Evolutionary conservation across 2,329 filamentous ascomycete species (phyloP), one percentile per base, ranked within the genome.

Genomic region (Capronia americana): DNA sequence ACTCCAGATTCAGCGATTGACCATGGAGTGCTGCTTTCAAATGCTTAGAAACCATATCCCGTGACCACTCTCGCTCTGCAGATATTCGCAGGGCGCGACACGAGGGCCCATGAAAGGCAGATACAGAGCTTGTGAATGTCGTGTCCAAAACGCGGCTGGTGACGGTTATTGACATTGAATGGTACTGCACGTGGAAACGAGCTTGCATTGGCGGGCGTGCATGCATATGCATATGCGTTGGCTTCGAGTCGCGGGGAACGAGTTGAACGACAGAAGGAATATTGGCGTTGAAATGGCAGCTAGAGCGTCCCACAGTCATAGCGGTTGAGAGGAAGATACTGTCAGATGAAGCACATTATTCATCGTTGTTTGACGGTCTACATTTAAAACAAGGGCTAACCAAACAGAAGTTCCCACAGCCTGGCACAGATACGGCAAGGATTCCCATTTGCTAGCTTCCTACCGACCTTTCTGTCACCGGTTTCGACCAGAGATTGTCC

Each of bases 181-280:
- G 7, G 23, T 23, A 24, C 23, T 24, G 11, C 48, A 53, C 20
- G 48, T 53, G 48, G 20, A 53, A 44, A n/a, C 17, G 38, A n/a
- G 17, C 6, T 3, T 44, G 38, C 17, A 44, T 44, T n/a, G 17
- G 38, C 17, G 17, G 14, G 17, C 38, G 17, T n/a, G 38, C 26
- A 32, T 55, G 28, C 23, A 55, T 26, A 3, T 55, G 51, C 51
- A 55, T 55, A 20, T 55, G 53, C 53, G 34, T 20, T 4, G 4
- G 5, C 4, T 26, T 34, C 53, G 17, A 11, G 28, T 55, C 53
- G 26, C 53, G 5, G 53, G 53, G 26, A 30, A 8, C 23, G 26
- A 3, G 51, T 1, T 2, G 24, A 12, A 12, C 3, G 23, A 48
- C 17, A 55, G 14, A 20, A 12, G 3, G 24, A 55, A n/a, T 4